Percentiles rank a stretch among this genome's conserved stretches.
phyloP scores from a whole-genome alignment of 2,329 filamentous ascomycete species.

The Colletotrichum higginsianum region DNA sequence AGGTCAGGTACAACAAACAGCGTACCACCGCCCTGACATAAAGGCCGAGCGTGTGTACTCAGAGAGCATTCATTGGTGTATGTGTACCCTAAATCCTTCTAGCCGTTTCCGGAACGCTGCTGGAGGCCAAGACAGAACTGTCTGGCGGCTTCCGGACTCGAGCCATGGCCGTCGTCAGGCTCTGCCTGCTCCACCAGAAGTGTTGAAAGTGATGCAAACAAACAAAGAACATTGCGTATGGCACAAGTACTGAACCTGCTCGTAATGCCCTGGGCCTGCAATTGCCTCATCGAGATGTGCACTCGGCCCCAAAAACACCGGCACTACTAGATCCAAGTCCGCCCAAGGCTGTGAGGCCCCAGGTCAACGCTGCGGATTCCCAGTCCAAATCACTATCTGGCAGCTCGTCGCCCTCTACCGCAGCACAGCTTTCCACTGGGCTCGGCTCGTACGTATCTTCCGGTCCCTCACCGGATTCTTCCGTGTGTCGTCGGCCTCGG shows the following conservation, averaged over 20 bases:
- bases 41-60: not conserved
- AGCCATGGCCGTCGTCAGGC: conserved; percentile 9
- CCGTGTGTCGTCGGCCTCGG: conserved; percentile 47
- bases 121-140: conserved; percentile 10
- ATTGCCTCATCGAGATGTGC: conserved; percentile 53
- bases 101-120: conserved; percentile 24
- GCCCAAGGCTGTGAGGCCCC: conserved; percentile 60
- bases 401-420: conserved; percentile 59
- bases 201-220: conserved; percentile 11
- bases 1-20: not conserved
- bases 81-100: conserved; percentile 10
- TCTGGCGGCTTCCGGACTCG: conserved; percentile 11
- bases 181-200: not conserved
- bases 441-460: conserved; percentile 57
- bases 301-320: conserved; percentile 64
- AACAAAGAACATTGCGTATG: conserved; percentile 25
- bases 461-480: conserved; percentile 45
- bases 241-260: not conserved
- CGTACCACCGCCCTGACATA: not conserved
- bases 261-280: not conserved
- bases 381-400: conserved; percentile 59
- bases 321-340: conserved; percentile 62
- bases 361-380: conserved; percentile 63
- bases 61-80: conserved; percentile 25
- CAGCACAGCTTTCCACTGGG: conserved; percentile 49